phyloP scores from a whole-genome alignment of 2,329 filamentous ascomycete species.

The Neofusicoccum cordaticola region DNA sequence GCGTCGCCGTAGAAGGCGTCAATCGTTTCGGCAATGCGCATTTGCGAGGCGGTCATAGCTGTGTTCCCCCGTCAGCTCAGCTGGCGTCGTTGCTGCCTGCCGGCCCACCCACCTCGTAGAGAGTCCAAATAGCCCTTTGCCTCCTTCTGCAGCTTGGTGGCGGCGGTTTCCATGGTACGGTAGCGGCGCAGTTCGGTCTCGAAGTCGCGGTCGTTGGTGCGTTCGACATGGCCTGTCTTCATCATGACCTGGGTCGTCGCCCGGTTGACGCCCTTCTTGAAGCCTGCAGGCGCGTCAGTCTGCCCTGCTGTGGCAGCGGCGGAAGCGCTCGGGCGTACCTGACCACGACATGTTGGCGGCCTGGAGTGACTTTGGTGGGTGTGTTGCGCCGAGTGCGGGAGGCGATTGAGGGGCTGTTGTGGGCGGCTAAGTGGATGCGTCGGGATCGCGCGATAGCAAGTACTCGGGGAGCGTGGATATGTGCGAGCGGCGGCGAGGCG shows the following conservation, averaged over 20 bases:
- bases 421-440: conserved; percentile 6
- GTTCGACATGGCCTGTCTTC: conserved; percentile 98
- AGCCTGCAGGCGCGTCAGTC: conserved; percentile 53
- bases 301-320: background rate
- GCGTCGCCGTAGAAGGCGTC: conserved; percentile 98
- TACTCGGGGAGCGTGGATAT: background rate
- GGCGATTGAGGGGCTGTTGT: conserved; percentile 6
- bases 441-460: background rate
- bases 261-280: conserved; percentile 97
- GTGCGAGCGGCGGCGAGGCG: background rate
- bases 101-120: conserved; percentile 64
- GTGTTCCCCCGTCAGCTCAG: conserved; percentile 11
- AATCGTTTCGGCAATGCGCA: conserved; percentile 98
- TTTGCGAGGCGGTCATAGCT: conserved; percentile 99
- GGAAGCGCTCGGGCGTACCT: conserved; percentile 45
- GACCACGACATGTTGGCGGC: conserved; percentile 50
- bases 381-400: background rate
- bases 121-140: conserved; percentile 98
- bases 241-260: conserved; percentile 99
- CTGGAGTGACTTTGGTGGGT: background rate
- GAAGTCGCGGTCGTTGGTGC: conserved; percentile 97
- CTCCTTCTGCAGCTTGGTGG: conserved; percentile 90
- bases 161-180: conserved; percentile 94
- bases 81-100: background rate
- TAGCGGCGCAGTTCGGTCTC: conserved; percentile 98